phyloP scores from a whole-genome alignment of 805 yeast species.

The Saccharomycopsis sp. region DNA sequence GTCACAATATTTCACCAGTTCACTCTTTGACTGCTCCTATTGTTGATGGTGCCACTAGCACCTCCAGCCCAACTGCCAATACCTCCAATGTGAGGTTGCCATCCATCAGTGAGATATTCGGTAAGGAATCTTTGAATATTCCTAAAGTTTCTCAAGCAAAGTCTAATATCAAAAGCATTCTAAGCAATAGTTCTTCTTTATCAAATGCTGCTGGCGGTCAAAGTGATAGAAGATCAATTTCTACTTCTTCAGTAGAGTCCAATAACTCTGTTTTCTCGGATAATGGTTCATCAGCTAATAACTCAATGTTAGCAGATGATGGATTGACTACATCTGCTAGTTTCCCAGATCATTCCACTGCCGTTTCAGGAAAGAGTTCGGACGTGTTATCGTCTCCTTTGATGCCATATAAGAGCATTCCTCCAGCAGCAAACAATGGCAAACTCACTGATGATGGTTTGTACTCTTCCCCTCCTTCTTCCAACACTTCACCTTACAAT shows the following conservation, averaged over 20 bases:
- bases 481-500: slow-evolving; percentile 3
- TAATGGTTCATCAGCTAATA: background rate
- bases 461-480: background rate
- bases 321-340: slow-evolving; percentile 3
- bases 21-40: background rate
- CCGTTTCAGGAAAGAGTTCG: slow-evolving; percentile 1
- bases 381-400: slow-evolving; percentile 11
- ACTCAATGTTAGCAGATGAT: slow-evolving; percentile 6
- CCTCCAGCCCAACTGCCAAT: background rate
- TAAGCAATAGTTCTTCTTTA: background rate
- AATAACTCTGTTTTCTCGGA: slow-evolving; percentile 16
- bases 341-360: background rate
- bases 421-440: slow-evolving; percentile 7
- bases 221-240: slow-evolving; percentile 13
- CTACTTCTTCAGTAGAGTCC: slow-evolving; percentile 17
- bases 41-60: background rate
- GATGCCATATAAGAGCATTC: slow-evolving; percentile 10
- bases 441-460: background rate
- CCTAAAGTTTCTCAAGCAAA: background rate
- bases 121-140: slow-evolving; percentile 5
- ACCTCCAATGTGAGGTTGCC: slow-evolving; percentile 12
- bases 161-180: background rate
- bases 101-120: slow-evolving; percentile 17
- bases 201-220: slow-evolving; percentile 1
- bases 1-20: background rate